Base-by-base conservation (phyloP, 805 yeast genomes). In the Debaryomyces castellii region DNA sequence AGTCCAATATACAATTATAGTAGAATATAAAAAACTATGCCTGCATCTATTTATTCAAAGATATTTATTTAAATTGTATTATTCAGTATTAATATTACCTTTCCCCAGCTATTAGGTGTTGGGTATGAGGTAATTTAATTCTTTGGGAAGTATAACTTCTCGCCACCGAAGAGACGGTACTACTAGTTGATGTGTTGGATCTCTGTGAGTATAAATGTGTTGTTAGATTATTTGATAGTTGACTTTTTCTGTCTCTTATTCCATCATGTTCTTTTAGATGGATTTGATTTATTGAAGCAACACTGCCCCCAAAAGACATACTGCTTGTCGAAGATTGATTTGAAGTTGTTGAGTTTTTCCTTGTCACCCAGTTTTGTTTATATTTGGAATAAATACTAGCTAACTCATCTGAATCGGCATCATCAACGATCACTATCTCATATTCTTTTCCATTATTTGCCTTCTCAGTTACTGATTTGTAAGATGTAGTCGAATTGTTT, bases 331-430 rank as follows among this genome's bases (percentile, higher is more conserved):
- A 45, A 3, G 63, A 54, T 4, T 42, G 21, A 7, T 49, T 45
- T 12, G 65, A 59, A 11, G 52, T 46, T 7, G 51, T 49, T 0
- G 71, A 60, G 18, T 50, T 48, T n/a, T 62, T 49, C 43, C 71
- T 52, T 5, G 53, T 52, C 1, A 62, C 35, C 66, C 68, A 63
- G 11, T 22, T 32, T 37, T 60, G 51, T 27, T 54, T 57, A 51
- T 73, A 73, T 46, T 64, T 67, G 4, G 77, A 73, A 49, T 72
- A 72, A 39, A 73, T 64, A 51, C 76, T 71, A 48, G 60, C 62
- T 41, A 73, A 61, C 16, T 66, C 71, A 39, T 63, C 66, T 16
- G 58, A 50, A 14, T 59, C 67, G 4, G 49, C 50, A 3, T 62
- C 69, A 8, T 61, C 69, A 4, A 73, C 76, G 34, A 72, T 51